Base-by-base conservation (phyloP, 768 basidiomycete genomes). In the Lanmaoa rubissima region DNA sequence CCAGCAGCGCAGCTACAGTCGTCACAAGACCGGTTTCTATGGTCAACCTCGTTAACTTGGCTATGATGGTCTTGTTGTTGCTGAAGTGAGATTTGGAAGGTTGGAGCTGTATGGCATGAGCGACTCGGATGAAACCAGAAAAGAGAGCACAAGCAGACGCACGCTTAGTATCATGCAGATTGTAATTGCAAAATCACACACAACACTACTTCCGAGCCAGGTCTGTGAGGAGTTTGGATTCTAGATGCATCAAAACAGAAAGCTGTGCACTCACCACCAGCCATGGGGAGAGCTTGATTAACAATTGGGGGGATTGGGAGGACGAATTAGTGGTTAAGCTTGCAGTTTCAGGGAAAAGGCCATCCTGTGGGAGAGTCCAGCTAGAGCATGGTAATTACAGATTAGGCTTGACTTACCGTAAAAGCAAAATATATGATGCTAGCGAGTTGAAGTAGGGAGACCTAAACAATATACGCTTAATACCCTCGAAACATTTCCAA, bases 21-120 rank as follows among this genome's bases (percentile, higher is more conserved):
- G 68, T 69, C 16, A 68, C 48, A 16, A 62, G 51, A 3, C 68
- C 68, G 0, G 65, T 69, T 34, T 69, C 67, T 14, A 68, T 48
- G n/a, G 65, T 62, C 13, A 69, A 41, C 48, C 39, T 67, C 2
- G 59, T 69, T 7, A 67, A 36, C 28, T 53, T 59, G 41, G 36
- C 28, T 5, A 63, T 14, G 5, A n/a, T 43, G 3, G 47, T 57
- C 5, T 44, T 61, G 14, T 19, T 58, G 6, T 31, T 35, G 14
- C 10, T n/a, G 21, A 60, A 58, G n/a, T 46, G 12, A 4, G 55
- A 53, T 26, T 50, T 45, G n/a, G 62, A 55, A 16, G 53, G n/a
- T 19, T 46, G 56, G 31, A 69, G 50, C 68, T 69, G 34, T 40
- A 17, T 8, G 3, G 2, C 17, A 40, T 51, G 17, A 43, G 26